Percentiles rank a stretch among this genome's conserved stretches.
These are phyloP conservation scores for Echinosophora koreensis DNA, from an alignment of 306 rosid species.

Conservation along the genomic window DNA sequence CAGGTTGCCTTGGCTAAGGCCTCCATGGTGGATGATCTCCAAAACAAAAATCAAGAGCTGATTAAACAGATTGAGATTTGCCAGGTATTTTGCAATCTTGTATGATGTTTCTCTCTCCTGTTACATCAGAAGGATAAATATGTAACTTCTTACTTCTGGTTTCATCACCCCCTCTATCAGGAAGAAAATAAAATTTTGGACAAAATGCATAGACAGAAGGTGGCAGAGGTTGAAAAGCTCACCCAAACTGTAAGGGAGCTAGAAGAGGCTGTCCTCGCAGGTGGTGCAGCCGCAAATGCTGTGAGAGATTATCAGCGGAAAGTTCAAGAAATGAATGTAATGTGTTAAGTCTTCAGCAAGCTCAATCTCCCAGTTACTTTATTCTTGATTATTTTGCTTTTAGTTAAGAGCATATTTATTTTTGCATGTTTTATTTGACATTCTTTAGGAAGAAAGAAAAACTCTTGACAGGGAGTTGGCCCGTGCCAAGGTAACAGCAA, in stretches of 20 bases:
- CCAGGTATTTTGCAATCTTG: constrained; percentile 56
- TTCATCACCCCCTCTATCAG: constrained; percentile 34
- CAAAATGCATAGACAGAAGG: constrained; percentile 74
- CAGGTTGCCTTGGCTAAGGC: constrained; percentile 77
- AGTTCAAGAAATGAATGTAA: constrained; percentile 79
- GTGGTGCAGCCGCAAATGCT: constrained; percentile 85
- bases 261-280: constrained; percentile 79
- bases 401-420: neutral
- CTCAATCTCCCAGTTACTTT: constrained; percentile 3
- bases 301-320: constrained; percentile 79
- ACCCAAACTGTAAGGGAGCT: constrained; percentile 76
- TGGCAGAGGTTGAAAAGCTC: constrained; percentile 76
- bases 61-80: constrained; percentile 79
- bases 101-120: neutral
- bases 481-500: constrained; percentile 86
- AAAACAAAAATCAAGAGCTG: constrained; percentile 77
- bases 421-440: constrained; percentile 23
- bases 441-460: constrained; percentile 76
- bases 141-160: neutral
- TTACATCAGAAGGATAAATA: neutral
- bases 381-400: constrained; percentile 11
- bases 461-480: constrained; percentile 82
- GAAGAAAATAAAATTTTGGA: constrained; percentile 78
- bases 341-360: constrained; percentile 7
- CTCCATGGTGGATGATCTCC: constrained; percentile 77